Base-by-base conservation (phyloP, 805 yeast species). In the Blastobotrys muscicola region DNA sequence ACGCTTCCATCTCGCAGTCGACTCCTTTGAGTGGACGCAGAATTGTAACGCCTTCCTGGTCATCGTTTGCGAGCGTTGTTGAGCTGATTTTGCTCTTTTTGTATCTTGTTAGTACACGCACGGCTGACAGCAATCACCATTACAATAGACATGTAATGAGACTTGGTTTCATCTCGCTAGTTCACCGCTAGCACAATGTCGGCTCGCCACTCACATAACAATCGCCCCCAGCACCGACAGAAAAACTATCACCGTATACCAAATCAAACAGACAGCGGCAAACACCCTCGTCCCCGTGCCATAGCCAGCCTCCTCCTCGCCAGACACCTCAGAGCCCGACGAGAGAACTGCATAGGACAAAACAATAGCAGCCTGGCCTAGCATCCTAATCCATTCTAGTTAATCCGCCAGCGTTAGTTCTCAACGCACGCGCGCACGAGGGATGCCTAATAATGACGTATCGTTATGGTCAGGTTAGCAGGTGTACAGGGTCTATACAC, bases 11-110 rank as follows among this genome's bases (percentile, higher is more conserved):
- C 50, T 81, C 89, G 1, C 87, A 75, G 59, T 86, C 96, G 12
- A 85, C 64, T 12, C 95, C 95, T 56, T 85, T 85, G 46, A 86
- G 68, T 0, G 96, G 96, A 29, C 95, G 65, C 31, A 86, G 57
- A 20, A 87, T 83, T 1, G 92, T 75, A 13, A 86, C 95, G 6
- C 84, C 80, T 45, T 75, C 47, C 4, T 20, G 26, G 13, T 23
- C 20, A 12, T 23, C n/a, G 20, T 8, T 34, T 13, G n/a, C 15
- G 6, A 10, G 16, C 6, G 5, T 4, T 5, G 16, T 14, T 11
- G n/a, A 8, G 10, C 20, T 15, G n/a, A 6, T 4, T 20, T 20
- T 6, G 6, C 26, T 4, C 6, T 20, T 20, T 20, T 20, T 20
- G 26, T 20, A 20, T 20, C 26, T 20, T 6, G 26, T 20, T 20